These are phyloP conservation scores for Podospora pseudoanserina DNA, from an alignment of 495 filamentous ascomycete species.

Conservation along the genomic window DNA sequence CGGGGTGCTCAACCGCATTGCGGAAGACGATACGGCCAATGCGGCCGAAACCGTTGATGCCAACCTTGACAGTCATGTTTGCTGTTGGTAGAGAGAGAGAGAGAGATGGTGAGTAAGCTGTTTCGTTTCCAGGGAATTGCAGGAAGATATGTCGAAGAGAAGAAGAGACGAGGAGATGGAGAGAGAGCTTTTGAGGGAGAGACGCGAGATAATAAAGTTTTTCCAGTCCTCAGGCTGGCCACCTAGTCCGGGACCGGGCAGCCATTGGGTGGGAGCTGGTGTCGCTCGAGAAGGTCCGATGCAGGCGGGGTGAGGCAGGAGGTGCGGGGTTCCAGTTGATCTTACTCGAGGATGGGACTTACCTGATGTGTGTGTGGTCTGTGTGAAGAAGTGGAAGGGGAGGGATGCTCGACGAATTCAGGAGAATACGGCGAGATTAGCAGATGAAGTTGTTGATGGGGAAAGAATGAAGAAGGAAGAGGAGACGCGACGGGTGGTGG, in stretches of 20 bases:
- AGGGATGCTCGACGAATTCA: background rate
- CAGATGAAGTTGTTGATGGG: slow-evolving; percentile 9
- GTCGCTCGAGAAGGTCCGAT: slow-evolving; percentile 3
- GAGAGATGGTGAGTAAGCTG: slow-evolving; percentile 10
- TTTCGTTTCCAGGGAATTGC: background rate
- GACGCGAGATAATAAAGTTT: slow-evolving; percentile 26
- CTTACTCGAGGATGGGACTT: slow-evolving; percentile 12
- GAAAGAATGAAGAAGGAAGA: slow-evolving; percentile 19
- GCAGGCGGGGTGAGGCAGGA: slow-evolving; percentile 1
- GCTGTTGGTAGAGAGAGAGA: slow-evolving; percentile 12
- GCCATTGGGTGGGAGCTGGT: background rate
- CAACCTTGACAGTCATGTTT: slow-evolving; percentile 64
- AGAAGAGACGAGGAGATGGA: slow-evolving; percentile 21
- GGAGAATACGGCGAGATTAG: slow-evolving; percentile 8
- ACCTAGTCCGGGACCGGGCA: slow-evolving; percentile 17
- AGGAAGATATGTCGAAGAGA: slow-evolving; percentile 10
- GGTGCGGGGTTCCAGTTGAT: slow-evolving; percentile 30
- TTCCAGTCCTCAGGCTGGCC: slow-evolving; percentile 23
- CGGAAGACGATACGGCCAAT: slow-evolving; percentile 89
- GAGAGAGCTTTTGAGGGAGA: slow-evolving; percentile 14
- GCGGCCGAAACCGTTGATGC: slow-evolving; percentile 99
- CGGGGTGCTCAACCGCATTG: slow-evolving; percentile 74
- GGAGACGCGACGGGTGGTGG: background rate
- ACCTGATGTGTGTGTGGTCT: slow-evolving; percentile 16
- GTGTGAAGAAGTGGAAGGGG: background rate